A percentile compares a stretch with the other conserved stretches of the same genome.
Conservation (phyloP, 805 yeast species). For the Cyberlindnera saturnus region DNA sequence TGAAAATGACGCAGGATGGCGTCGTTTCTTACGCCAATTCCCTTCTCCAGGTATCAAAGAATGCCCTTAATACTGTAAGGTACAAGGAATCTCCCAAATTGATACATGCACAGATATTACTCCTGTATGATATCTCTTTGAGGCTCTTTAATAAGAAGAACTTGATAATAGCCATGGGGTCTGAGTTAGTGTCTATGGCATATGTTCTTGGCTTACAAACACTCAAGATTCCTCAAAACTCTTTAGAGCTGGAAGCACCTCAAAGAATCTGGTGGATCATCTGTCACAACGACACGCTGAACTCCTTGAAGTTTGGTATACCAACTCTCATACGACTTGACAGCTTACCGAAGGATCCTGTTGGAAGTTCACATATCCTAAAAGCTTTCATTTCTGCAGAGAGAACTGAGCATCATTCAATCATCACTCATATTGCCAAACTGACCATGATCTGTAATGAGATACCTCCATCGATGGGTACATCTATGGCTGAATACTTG, state of each 20-base stretch:
- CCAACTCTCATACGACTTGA: constrained; percentile 17
- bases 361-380: constrained; percentile 14
- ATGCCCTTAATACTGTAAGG: constrained; percentile 9
- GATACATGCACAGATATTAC: constrained; percentile 15
- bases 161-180: constrained; percentile 13
- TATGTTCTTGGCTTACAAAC: constrained; percentile 17
- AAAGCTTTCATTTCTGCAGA: constrained; percentile 22
- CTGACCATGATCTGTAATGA: constrained; percentile 18
- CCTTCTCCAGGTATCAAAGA: constrained; percentile 14
- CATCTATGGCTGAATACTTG: constrained; percentile 11
- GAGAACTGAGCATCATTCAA: constrained; percentile 11
- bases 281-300: constrained; percentile 16
- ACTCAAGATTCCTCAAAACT: constrained; percentile 14
- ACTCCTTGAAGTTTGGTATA: constrained; percentile 11
- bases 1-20: constrained; percentile 2
- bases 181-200: constrained; percentile 20
- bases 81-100: constrained; percentile 16
- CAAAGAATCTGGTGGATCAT: constrained; percentile 21
- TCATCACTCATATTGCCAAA: constrained; percentile 16
- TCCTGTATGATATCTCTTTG: constrained; percentile 13
- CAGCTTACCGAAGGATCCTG: constrained; percentile 3
- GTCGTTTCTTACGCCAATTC: constrained; percentile 10
- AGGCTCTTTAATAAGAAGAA: constrained; percentile 13
- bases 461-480: constrained; percentile 8
- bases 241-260: constrained; percentile 13